These are phyloP conservation scores for Haplosporangium sp. DNA, from an alignment of 371 early-diverging fungal species.

Conservation along the genomic window DNA sequence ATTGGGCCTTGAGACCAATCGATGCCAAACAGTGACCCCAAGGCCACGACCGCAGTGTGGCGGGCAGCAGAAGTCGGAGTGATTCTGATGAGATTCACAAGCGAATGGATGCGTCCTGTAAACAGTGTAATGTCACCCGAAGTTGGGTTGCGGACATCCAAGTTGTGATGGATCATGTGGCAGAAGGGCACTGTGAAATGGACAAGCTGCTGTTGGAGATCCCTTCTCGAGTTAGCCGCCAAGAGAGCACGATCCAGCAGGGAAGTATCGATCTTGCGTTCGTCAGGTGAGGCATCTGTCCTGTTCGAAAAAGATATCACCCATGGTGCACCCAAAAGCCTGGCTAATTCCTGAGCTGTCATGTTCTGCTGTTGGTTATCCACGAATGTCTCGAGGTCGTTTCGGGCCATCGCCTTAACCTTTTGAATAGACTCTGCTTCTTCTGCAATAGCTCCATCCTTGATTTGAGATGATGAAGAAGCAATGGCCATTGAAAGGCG, in stretches of 20 bases:
- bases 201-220: constrained; percentile 44
- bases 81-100: constrained; percentile 52
- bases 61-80: constrained; percentile 52
- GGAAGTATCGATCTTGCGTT: constrained; percentile 30
- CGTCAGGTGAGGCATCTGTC: constrained; percentile 24
- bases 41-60: constrained; percentile 47
- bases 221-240: constrained; percentile 36
- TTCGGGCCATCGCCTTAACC: constrained; percentile 27
- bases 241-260: constrained; percentile 28
- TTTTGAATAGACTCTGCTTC: constrained; percentile 29
- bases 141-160: constrained; percentile 41
- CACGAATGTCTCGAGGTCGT: constrained; percentile 26
- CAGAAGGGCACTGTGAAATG: constrained; percentile 53
- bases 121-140: constrained; percentile 47
- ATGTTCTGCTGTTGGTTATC: constrained; percentile 23
- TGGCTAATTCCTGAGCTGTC: constrained; percentile 20
- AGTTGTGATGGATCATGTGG: constrained; percentile 50
- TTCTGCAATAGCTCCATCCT: background rate
- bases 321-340: constrained; percentile 51
- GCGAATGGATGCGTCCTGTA: constrained; percentile 45
- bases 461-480: constrained; percentile 22
- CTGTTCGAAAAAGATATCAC: constrained; percentile 43
- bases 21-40: constrained; percentile 43
- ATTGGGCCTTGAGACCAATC: constrained; percentile 45
- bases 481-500: constrained; percentile 68